Evolutionary conservation across 2,329 filamentous ascomycete genomes (phyloP), one percentile per base, ranked within the genome.

Genomic region (Fusarium oligoseptatum): DNA sequence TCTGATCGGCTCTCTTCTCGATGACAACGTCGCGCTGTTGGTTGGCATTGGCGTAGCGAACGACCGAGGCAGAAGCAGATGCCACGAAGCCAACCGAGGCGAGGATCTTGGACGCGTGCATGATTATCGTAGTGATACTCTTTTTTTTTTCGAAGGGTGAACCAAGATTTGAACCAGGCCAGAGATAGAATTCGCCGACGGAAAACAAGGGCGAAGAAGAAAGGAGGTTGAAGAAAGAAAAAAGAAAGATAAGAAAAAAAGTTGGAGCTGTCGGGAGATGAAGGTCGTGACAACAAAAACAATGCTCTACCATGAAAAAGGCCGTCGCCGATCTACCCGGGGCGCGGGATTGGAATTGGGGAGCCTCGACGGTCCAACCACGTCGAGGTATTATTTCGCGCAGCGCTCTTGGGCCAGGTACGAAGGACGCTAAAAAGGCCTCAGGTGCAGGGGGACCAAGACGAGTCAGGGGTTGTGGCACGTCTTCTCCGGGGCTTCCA

Each of bases 91-190:
- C 83, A 36, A 78, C 72, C 15, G 78, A 78, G 34, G 80, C 77
- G 67, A 81, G 60, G 70, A 83, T 69, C 37, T 75, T 77, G 45
- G 77, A 78, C 20, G 81, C 70, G 68, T 80, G 78, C 82, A 84
- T 84, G 60, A 64, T 76, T 74, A 60, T 57, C 37, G 56, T 67
- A 4, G 12, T 56, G 29, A 12, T 52, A 4, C 2, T 17, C 11
- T 34, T 12, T 34, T 34, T 11, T 20, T 43, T 43, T 20, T 20
- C 36, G 20, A 11, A 17, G 6, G 10, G 9, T 52, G 48, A 52
- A 50, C 45, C 45, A 50, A 50, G 15, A 50, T 12, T 34, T 29
- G 45, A 50, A 52, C 60, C 64, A 32, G 12, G 39, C 32, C 60
- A 58, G 64, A 22, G 45, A 32, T 24, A 29, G 50, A 60, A 50